phyloP scores from a whole-genome alignment of 1,139 yeast genomes.

The Citeromyces hawaiiensis region DNA sequence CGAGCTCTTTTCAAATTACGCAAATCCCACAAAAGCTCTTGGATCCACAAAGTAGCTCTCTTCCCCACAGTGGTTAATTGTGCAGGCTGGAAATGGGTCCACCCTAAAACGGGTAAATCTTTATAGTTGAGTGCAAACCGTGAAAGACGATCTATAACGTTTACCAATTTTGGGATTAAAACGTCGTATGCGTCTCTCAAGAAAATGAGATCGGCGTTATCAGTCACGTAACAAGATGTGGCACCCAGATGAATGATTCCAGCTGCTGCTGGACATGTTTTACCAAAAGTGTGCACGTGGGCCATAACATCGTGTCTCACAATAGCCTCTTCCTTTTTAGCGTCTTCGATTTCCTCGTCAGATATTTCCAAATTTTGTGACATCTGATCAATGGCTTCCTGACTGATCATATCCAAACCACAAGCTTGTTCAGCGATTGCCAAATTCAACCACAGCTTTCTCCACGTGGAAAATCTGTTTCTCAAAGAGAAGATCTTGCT shows the following conservation, averaged over 20 bases:
- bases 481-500: conserved; percentile 81
- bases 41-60: conserved; percentile 96
- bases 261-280: conserved; percentile 89
- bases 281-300: conserved; percentile 91
- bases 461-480: conserved; percentile 96
- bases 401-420: conserved; percentile 74
- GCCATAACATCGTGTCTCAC: conserved; percentile 99
- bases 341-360: conserved; percentile 83
- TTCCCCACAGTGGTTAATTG: conserved; percentile 98
- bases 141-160: conserved; percentile 83
- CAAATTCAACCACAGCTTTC: conserved; percentile 90
- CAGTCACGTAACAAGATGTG: conserved; percentile 95
- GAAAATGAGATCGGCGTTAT: conserved; percentile 94
- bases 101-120: conserved; percentile 93
- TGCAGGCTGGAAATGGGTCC: conserved; percentile 99
- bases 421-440: conserved; percentile 93
- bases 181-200: conserved; percentile 91
- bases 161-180: conserved; percentile 86
- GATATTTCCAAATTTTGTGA: conserved; percentile 64
- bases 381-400: conserved; percentile 87
- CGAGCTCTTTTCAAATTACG: conserved; percentile 94
- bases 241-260: conserved; percentile 98
- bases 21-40: conserved; percentile 95
- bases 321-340: conserved; percentile 88
- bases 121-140: conserved; percentile 84